Percentiles rank a stretch among this genome's conserved stretches.
These are phyloP conservation scores for Imleria badia DNA, from an alignment of 768 basidiomycete genomes.

Conservation along the genomic window DNA sequence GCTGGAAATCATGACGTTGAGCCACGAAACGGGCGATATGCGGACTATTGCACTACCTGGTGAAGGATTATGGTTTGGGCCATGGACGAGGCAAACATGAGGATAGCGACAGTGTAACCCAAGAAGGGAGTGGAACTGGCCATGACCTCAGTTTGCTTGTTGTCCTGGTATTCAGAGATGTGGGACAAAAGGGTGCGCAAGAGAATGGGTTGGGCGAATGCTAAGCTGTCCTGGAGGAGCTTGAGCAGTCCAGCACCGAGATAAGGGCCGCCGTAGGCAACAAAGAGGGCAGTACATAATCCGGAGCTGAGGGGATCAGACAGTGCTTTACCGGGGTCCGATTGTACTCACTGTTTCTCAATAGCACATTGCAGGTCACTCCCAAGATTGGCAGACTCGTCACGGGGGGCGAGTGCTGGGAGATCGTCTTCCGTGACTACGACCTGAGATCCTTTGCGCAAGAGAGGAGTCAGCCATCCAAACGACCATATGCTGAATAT, in stretches of 20 bases:
- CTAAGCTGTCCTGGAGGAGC: slow-evolving; percentile 73
- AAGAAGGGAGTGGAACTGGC: slow-evolving; percentile 42
- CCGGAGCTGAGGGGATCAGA: slow-evolving; percentile 41
- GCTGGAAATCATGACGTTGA: slow-evolving; percentile 41
- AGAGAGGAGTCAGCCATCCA: slow-evolving; percentile 79
- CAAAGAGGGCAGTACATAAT: slow-evolving; percentile 71
- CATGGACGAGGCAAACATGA: slow-evolving; percentile 84
- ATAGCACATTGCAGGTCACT: slow-evolving; percentile 58
- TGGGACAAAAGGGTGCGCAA: slow-evolving; percentile 77
- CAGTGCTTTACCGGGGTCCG: neutral
- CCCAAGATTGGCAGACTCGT: slow-evolving; percentile 72
- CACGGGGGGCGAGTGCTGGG: slow-evolving; percentile 63
- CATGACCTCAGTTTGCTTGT: slow-evolving; percentile 33
- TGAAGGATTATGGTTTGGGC: slow-evolving; percentile 77
- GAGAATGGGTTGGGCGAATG: slow-evolving; percentile 86
- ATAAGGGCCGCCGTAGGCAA: slow-evolving; percentile 81
- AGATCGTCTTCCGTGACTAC: slow-evolving; percentile 86
- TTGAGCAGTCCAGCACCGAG: slow-evolving; percentile 63
- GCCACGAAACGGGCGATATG: neutral
- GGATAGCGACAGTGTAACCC: slow-evolving; percentile 72
- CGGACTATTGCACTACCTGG: slow-evolving; percentile 47
- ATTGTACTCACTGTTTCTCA: slow-evolving; percentile 55
- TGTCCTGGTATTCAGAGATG: slow-evolving; percentile 72
- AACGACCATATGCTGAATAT: slow-evolving; percentile 84
- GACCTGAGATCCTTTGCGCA: slow-evolving; percentile 63